These are phyloP conservation scores for Kuraishia hungarica DNA, from an alignment of 805 yeast genomes.

Conservation along the genomic window DNA sequence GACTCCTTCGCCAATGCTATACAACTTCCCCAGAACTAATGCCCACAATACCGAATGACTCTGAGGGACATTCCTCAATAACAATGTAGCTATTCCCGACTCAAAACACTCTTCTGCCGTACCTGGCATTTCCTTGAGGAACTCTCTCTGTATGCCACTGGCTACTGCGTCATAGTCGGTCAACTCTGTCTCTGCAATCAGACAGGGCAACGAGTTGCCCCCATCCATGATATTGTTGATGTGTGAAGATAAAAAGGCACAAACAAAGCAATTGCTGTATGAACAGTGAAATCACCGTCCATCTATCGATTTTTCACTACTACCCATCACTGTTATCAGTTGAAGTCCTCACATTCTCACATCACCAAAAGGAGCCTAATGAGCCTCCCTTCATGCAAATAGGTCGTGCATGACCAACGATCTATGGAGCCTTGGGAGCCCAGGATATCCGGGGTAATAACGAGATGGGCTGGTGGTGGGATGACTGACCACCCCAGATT, in stretches of 20 bases:
- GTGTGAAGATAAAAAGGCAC: too few species aligned
- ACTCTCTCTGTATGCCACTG: neutral
- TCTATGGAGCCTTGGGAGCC: too few species aligned
- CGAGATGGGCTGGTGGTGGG: neutral
- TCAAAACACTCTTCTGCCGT: neutral
- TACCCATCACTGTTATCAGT: too few species aligned
- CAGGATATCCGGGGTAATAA: neutral
- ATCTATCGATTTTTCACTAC: too few species aligned
- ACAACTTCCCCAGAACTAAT: neutral
- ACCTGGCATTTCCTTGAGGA: neutral
- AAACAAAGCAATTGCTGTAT: too few species aligned
- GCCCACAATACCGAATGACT: neutral
- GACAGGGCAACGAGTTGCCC: neutral
- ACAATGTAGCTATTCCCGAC: neutral
- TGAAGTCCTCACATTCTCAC: too few species aligned
- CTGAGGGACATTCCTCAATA: neutral
- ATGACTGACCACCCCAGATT: neutral
- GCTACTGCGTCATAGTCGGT: constrained; percentile 5
- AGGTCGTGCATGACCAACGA: too few species aligned
- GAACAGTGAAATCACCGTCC: too few species aligned
- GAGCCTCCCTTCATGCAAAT: too few species aligned
- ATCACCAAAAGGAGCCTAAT: too few species aligned
- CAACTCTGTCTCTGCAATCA: neutral
- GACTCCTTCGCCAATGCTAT: neutral
- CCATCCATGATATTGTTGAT: neutral